phyloP scores from a whole-genome alignment of 2,329 filamentous ascomycete species.

The Escovopsis sp. region DNA sequence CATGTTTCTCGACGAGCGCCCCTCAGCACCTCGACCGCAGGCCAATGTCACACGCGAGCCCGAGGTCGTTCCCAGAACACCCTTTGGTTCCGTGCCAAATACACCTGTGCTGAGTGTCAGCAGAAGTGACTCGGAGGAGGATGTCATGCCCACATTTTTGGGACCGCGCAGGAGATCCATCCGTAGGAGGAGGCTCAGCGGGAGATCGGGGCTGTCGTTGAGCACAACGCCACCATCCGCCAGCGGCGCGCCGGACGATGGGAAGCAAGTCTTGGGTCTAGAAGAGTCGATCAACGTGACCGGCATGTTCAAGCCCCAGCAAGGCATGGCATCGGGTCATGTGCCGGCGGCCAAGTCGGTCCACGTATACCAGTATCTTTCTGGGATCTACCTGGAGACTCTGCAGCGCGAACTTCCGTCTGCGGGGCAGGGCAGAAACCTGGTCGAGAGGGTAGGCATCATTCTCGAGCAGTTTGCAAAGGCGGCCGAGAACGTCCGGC shows the following conservation, averaged over 20 bases:
- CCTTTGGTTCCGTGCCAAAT: conserved; percentile 34
- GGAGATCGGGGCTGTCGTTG: conserved; percentile 27
- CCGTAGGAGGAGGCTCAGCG: conserved; percentile 28
- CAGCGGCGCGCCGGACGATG: conserved; percentile 15
- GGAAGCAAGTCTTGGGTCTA: conserved; percentile 32
- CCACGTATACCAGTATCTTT: conserved; percentile 40
- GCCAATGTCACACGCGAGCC: conserved; percentile 22
- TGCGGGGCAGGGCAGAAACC: conserved; percentile 18
- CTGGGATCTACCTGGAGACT: conserved; percentile 40
- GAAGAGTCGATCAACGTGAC: conserved; percentile 45
- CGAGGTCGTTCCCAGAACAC: conserved; percentile 22
- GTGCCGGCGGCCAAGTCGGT: conserved; percentile 37
- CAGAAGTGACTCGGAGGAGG: conserved; percentile 51
- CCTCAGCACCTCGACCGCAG: conserved; percentile 28
- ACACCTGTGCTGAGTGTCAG: conserved; percentile 39
- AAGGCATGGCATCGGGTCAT: conserved; percentile 47
- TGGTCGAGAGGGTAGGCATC: conserved; percentile 31
- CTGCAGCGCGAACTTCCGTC: conserved; percentile 34
- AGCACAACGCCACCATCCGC: conserved; percentile 42
- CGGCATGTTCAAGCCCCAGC: conserved; percentile 42
- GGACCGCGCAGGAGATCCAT: conserved; percentile 27
- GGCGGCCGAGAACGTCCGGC: conserved; percentile 39
- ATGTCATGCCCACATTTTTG: conserved; percentile 45
- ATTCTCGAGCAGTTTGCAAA: conserved; percentile 43
- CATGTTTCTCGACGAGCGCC: conserved; percentile 47